Evolutionary conservation across 805 yeast species (phyloP).

Genomic region (Monosporozyma siamensis): DNA sequence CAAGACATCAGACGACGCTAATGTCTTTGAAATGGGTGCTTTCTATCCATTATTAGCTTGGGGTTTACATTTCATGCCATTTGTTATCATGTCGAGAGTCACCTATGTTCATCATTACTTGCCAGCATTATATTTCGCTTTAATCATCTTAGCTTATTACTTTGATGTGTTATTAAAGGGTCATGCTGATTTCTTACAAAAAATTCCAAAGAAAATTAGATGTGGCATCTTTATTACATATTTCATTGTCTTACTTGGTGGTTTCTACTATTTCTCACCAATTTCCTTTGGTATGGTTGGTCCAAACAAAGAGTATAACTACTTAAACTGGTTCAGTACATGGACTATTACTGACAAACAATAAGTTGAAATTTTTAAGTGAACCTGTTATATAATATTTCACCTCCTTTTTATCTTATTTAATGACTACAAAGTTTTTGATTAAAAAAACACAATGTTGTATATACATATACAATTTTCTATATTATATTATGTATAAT

Average conservation of each 20-base stretch:
- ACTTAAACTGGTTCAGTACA: conserved; percentile 39
- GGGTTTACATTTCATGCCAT: conserved; percentile 84
- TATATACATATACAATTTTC: not conserved
- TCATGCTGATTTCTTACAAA: conserved; percentile 2
- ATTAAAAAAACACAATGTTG: not conserved
- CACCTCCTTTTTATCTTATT: not conserved
- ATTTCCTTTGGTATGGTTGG: conserved; percentile 63
- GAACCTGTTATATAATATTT: too few relatives aligned
- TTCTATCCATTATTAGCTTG: conserved; percentile 79
- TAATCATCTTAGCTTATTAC: conserved; percentile 46
- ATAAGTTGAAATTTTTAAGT: not conserved
- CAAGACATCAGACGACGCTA: conserved; percentile 32
- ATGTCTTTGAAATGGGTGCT: conserved; percentile 57
- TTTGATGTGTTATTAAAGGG: conserved; percentile 37
- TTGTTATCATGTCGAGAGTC: conserved; percentile 90
- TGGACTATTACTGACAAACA: conserved; percentile 35
- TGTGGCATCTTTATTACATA: conserved; percentile 35
- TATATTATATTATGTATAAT: not conserved
- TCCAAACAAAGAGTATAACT: conserved; percentile 31
- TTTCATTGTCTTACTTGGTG: conserved; percentile 38
- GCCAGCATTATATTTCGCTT: conserved; percentile 86
- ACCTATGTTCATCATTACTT: conserved; percentile 94
- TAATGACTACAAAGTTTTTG: not conserved
- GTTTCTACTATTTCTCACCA: conserved; percentile 53
- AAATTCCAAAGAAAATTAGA: conserved; percentile 18